A percentile compares a stretch with the other conserved stretches of the same genome.
These are phyloP conservation scores for Scedosporium aurantiacum DNA, from an alignment of 2,329 filamentous ascomycete genomes.

Conservation along the genomic window DNA sequence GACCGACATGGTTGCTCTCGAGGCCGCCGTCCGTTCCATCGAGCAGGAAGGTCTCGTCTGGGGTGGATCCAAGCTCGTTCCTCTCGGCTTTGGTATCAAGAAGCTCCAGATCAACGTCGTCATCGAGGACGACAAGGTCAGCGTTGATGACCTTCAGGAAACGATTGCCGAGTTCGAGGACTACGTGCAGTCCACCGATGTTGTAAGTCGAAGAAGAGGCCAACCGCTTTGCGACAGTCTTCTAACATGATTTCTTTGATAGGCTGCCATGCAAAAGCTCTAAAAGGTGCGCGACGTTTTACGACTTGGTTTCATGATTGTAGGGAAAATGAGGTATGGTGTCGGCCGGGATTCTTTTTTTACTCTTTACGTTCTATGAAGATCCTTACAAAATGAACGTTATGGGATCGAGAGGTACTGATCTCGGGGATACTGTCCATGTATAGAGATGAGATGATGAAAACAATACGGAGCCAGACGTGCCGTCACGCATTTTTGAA, in stretches of 20 bases:
- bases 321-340: constrained; percentile 3
- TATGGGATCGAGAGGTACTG: neutral
- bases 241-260: constrained; percentile 12
- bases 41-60: constrained; percentile 91
- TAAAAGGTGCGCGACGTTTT: constrained; percentile 35
- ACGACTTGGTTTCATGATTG: constrained; percentile 6
- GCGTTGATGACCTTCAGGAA: constrained; percentile 74
- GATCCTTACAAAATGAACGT: neutral
- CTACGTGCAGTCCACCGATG: constrained; percentile 87
- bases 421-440: neutral
- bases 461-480: constrained; percentile 1
- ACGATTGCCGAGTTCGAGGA: constrained; percentile 79
- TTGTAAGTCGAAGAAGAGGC: constrained; percentile 39
- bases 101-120: constrained; percentile 99
- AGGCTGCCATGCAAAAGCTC: constrained; percentile 79
- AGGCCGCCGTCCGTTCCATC: constrained; percentile 69
- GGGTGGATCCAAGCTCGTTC: constrained; percentile 81
- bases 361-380: neutral
- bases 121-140: constrained; percentile 67
- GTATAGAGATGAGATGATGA: constrained; percentile 6
- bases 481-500: neutral
- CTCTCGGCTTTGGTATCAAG: constrained; percentile 95
- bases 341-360: constrained; percentile 4
- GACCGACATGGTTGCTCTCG: constrained; percentile 79
- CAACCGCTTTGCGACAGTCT: neutral